Base-by-base conservation (phyloP, 225 moss, liverwort and hornwort genomes). In the Antitrichia curtipendula region DNA sequence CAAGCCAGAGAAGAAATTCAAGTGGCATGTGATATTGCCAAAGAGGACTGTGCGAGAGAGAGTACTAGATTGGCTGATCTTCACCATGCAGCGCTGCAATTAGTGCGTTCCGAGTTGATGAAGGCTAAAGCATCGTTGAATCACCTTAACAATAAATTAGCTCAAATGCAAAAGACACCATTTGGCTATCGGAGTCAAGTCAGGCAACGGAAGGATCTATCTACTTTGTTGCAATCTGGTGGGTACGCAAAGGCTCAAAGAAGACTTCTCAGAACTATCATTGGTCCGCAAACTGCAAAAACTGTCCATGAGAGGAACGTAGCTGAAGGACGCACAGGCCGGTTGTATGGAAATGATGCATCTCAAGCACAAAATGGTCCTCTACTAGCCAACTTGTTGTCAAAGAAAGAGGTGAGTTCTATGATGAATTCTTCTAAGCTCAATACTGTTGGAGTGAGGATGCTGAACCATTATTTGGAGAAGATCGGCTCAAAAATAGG, bases 271-370 rank as follows among this genome's bases (percentile, higher is more conserved):
- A 10, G 36, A 36, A 10, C 65, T 1, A 36, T 65, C 19, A 65
- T 65, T 20, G 36, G 20, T 65, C 2, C 10, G 1, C 9, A 65
- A 6, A 19, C 6, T 0, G 1, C 36, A 36, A 65, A 3, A 65
- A 3, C 3, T 36, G 10, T 65, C 3, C 10, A 36, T 1, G 20
- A 65, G 10, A 3, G 1, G 0, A 65, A 65, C 0, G 32, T 1
- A 65, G 5, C 2, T 19, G 10, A 36, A 65, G 36, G 15, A 3
- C 5, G 36, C 6, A 65, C 36, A 19, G 10, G 36, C 3, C 10
- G 3, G 0, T 6, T 65, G 5, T 36, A 65, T 36, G 36, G 65
- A 19, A 32, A 10, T 0, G 2, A 19, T 36, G 36, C 36, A 36
- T 65, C 19, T 0, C 65, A 65, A 20, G 10, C 36, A 0, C 20